These are phyloP conservation scores for Trypanosomatidae sp. DNA, from an alignment of 208 protist genomes.

Conservation along the genomic window DNA sequence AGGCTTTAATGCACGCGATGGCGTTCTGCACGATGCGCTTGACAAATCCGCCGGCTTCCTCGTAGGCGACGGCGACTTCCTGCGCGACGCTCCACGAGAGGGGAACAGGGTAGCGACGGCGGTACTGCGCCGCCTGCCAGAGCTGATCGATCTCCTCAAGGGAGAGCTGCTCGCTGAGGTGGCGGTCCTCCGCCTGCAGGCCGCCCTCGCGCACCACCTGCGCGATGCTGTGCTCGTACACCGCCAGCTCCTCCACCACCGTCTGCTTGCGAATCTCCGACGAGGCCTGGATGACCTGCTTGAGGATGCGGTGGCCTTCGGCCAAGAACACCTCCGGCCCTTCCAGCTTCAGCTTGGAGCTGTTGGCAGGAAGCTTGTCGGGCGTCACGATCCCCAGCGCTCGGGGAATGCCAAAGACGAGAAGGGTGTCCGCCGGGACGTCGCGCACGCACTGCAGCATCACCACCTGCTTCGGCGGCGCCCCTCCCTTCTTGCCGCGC, in stretches of 20 bases:
- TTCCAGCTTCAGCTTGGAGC: constrained; percentile 80
- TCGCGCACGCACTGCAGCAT: constrained; percentile 57
- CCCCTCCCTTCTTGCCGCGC: constrained; percentile 45
- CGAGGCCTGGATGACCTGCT: constrained; percentile 57
- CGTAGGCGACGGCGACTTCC: constrained; percentile 56
- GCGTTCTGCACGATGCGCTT: constrained; percentile 73
- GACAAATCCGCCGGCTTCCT: constrained; percentile 57
- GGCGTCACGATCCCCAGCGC: constrained; percentile 56
- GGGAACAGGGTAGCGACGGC: constrained; percentile 38
- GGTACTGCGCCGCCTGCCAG: constrained; percentile 54
- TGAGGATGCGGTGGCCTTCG: constrained; percentile 49
- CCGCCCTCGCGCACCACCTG: constrained; percentile 28
- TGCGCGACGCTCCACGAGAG: constrained; percentile 59
- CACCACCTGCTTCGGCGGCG: constrained; percentile 65
- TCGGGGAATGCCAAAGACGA: constrained; percentile 53
- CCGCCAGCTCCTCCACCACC: constrained; percentile 76
- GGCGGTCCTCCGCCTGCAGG: constrained; percentile 41
- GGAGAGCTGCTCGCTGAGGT: constrained; percentile 60
- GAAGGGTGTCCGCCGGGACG: constrained; percentile 49
- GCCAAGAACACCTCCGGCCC: constrained; percentile 38
- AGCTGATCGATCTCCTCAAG: constrained; percentile 76
- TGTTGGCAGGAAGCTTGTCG: constrained; percentile 71
- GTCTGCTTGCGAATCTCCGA: constrained; percentile 62
- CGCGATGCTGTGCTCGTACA: constrained; percentile 49
- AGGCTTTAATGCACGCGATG: constrained; percentile 44